Conservation (phyloP, 192 early-diverging fungal genomes). For the Spizellomyces punctatus region DNA sequence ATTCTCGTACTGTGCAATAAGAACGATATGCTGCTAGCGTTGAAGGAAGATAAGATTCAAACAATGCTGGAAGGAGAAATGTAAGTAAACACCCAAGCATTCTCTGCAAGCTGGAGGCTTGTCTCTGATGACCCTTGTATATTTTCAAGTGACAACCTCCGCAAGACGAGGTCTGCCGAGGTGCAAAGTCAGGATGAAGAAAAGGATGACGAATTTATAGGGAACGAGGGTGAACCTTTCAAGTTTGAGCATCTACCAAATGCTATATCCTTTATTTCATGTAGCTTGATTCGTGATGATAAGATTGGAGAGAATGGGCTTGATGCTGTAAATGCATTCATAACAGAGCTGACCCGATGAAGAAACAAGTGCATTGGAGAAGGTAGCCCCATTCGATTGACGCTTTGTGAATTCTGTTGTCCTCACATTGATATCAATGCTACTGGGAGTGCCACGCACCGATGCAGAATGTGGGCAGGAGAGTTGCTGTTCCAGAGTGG, state of each 20-base stretch:
- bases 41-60: conserved; percentile 68
- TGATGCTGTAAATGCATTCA: conserved; percentile 30
- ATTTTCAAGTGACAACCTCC: conserved; percentile 58
- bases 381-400: no score
- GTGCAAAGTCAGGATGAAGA: conserved; percentile 70
- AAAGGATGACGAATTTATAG: conserved; percentile 68
- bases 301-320: conserved; percentile 57
- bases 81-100: conserved; percentile 42
- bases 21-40: conserved; percentile 71
- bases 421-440: no score
- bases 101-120: conserved; percentile 19
- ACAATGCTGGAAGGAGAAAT: conserved; percentile 75
- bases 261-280: conserved; percentile 64
- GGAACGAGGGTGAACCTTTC: conserved; percentile 80
- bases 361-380: no score
- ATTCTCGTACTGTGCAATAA: conserved; percentile 85
- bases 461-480: no score
- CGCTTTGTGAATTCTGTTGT: no score
- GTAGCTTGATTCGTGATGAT: conserved; percentile 32
- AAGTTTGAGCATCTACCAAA: conserved; percentile 81
- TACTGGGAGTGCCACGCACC: no score
- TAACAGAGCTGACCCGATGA: background rate
- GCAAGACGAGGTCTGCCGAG: conserved; percentile 67
- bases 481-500: no score
- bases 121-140: conserved; percentile 12